These are phyloP conservation scores for Globisporangium paroecandrum DNA, from an alignment of 352 stramenopile species.

Conservation along the genomic window DNA sequence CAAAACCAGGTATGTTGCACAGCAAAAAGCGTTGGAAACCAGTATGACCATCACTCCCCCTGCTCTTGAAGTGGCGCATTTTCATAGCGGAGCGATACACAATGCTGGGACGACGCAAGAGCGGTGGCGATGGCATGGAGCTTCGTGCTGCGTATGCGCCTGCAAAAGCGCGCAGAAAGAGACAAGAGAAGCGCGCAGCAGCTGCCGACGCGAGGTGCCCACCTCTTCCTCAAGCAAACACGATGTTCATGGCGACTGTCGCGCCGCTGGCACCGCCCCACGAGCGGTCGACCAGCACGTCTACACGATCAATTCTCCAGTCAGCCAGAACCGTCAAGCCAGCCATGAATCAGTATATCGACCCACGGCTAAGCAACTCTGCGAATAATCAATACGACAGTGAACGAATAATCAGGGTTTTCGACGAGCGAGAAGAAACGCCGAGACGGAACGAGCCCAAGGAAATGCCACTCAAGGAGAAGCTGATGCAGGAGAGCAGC, in stretches of 20 bases:
- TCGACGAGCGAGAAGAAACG: constrained; percentile 11
- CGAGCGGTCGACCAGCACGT: not conserved
- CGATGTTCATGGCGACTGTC: not conserved
- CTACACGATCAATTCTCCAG: constrained; percentile 2
- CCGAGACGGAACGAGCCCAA: not conserved
- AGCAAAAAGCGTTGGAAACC: not conserved
- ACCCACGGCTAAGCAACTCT: not conserved
- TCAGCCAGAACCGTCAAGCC: constrained; percentile 1
- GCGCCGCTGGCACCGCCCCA: not conserved
- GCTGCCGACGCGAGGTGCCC: no score
- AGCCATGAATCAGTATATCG: not conserved
- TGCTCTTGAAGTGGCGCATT: constrained; percentile 1
- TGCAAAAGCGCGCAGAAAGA: not conserved
- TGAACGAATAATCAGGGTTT: not conserved
- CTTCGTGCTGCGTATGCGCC: constrained; percentile 2
- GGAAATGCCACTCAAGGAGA: not conserved
- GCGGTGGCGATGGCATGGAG: not conserved
- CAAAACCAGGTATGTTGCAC: not conserved
- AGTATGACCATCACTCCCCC: not conserved
- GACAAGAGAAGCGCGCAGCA: not conserved
- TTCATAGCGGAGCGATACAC: not conserved
- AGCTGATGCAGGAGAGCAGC: constrained; percentile 9
- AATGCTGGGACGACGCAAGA: constrained; percentile 7
- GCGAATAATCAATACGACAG: not conserved
- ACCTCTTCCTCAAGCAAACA: not conserved